A percentile compares a stretch with the other conserved stretches of the same genome.
Conservation (phyloP, 2,329 filamentous ascomycete genomes). For the Nemania serpens region DNA sequence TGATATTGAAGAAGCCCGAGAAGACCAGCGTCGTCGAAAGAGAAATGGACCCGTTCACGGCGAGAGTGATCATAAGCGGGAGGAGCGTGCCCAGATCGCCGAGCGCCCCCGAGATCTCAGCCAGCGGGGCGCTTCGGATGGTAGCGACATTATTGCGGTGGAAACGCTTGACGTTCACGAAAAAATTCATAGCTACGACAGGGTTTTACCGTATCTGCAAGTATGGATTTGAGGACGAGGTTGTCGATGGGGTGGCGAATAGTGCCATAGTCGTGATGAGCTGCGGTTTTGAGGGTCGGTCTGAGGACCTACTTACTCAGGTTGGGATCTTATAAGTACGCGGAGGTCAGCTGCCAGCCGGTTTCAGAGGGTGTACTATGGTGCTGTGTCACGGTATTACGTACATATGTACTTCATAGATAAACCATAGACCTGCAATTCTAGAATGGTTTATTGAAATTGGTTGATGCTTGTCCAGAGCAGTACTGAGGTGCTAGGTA, state of each 20-base stretch:
- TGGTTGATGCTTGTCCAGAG: no score
- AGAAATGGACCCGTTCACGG: slow-evolving; percentile 76
- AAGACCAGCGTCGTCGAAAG: slow-evolving; percentile 85
- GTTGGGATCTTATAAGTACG: no score
- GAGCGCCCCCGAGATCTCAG: slow-evolving; percentile 85
- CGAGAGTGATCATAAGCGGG: slow-evolving; percentile 79
- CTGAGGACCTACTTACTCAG: no score
- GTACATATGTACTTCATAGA: no score
- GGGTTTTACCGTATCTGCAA: background rate
- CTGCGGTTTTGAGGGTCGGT: no score
- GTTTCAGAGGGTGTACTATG: no score
- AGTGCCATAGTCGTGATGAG: background rate
- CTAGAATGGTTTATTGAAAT: no score
- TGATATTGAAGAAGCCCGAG: slow-evolving; percentile 83
- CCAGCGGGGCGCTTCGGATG: slow-evolving; percentile 52
- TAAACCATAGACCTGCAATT: no score
- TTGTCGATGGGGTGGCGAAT: background rate
- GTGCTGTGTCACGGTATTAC: no score
- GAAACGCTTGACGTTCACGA: slow-evolving; percentile 40
- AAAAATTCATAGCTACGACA: slow-evolving; percentile 31
- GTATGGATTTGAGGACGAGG: slow-evolving; percentile 2
- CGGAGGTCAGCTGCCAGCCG: no score
- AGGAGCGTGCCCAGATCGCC: slow-evolving; percentile 76
- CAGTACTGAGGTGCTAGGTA: no score
- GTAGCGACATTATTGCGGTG: slow-evolving; percentile 55